Conservation (phyloP, 495 filamentous ascomycete genomes). For the Tetracladium marchalianum region DNA sequence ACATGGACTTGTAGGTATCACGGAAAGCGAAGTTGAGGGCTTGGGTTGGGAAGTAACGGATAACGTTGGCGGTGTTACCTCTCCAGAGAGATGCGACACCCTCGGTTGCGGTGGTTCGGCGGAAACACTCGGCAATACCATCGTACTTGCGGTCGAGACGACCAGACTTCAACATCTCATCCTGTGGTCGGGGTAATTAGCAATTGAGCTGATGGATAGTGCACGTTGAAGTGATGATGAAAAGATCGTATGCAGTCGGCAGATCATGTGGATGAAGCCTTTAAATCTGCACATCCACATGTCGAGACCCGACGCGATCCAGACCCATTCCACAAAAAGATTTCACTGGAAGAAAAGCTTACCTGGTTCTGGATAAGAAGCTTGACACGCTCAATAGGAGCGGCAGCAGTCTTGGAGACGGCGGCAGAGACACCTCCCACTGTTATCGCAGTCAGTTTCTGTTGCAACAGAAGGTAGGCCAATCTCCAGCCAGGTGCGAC, state of each 20-base stretch:
- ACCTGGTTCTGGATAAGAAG: conserved; percentile 99
- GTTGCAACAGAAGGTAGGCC: conserved; percentile 12
- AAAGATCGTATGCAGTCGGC: neutral
- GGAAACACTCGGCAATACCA: conserved; percentile 93
- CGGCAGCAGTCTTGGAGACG: conserved; percentile 99
- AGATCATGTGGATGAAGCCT: neutral
- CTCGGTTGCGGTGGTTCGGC: conserved; percentile 74
- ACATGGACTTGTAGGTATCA: conserved; percentile 99
- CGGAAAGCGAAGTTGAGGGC: conserved; percentile 99
- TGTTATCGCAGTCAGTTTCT: conserved; percentile 33
- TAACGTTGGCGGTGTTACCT: conserved; percentile 99
- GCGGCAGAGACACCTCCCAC: conserved; percentile 99
- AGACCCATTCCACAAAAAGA: conserved; percentile 1
- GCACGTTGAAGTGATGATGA: conserved; percentile 4
- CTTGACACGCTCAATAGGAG: conserved; percentile 99
- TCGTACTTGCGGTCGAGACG: conserved; percentile 96
- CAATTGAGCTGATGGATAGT: conserved; percentile 3
- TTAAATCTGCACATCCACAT: conserved; percentile 7
- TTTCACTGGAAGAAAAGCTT: conserved; percentile 26
- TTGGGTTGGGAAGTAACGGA: conserved; percentile 99
- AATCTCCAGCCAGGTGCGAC: conserved; percentile 5
- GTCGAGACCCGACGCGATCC: conserved; percentile 8
- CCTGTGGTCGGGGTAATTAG: conserved; percentile 42
- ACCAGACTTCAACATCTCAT: conserved; percentile 99
- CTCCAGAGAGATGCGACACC: conserved; percentile 84